These are phyloP conservation scores for Ophiorrhiza pumila DNA, from an alignment of 257 asterid species.

Conservation along the genomic window DNA sequence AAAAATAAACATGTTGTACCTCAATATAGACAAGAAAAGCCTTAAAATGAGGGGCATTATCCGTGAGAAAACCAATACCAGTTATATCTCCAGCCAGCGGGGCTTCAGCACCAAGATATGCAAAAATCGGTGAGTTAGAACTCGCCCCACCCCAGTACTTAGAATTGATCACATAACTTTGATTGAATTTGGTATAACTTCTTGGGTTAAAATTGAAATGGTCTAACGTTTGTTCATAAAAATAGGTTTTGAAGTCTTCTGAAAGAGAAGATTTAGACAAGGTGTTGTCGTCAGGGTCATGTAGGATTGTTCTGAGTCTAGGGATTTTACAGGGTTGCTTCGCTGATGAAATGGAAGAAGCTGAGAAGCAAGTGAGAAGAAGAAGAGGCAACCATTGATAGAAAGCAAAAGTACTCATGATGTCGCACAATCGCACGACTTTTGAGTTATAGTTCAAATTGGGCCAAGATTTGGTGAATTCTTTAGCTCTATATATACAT, in stretches of 20 bases:
- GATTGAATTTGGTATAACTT: constrained; percentile 55
- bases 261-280: not conserved
- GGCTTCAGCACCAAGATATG: constrained; percentile 66
- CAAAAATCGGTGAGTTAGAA: constrained; percentile 51
- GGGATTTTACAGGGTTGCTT: constrained; percentile 7
- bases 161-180: constrained; percentile 44
- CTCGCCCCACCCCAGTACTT: constrained; percentile 53
- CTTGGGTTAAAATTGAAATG: constrained; percentile 68
- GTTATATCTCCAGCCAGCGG: constrained; percentile 39
- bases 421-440: too few relatives aligned
- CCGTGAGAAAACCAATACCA: constrained; percentile 37
- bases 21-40: constrained; percentile 66
- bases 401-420: not conserved
- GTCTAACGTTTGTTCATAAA: constrained; percentile 66
- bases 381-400: not conserved
- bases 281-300: not conserved
- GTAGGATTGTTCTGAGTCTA: constrained; percentile 17
- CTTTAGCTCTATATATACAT: too few relatives aligned
- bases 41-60: constrained; percentile 60
- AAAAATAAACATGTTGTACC: constrained; percentile 29
- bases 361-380: constrained; percentile 4
- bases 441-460: too few relatives aligned
- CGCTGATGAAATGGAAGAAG: not conserved
- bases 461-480: too few relatives aligned
- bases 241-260: constrained; percentile 34